These are phyloP conservation scores for Pisolithus albus DNA, from an alignment of 768 basidiomycete species.

Conservation along the genomic window DNA sequence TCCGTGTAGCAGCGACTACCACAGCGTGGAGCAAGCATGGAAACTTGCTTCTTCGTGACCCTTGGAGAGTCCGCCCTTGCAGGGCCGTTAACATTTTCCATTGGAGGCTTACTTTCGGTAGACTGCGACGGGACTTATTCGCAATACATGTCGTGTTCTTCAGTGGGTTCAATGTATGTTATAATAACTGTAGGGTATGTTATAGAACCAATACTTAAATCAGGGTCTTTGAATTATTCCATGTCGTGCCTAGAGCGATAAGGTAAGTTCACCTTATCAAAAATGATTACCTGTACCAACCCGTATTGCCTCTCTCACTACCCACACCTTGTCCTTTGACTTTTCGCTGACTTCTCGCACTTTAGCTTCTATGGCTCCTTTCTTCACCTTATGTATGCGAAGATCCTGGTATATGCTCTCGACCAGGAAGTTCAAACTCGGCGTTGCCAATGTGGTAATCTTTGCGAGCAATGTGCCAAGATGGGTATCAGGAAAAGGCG, in stretches of 20 bases:
- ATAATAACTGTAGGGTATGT: too few relatives aligned
- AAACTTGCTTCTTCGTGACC: constrained; percentile 28
- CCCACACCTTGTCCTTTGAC: constrained; percentile 66
- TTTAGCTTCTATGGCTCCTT: constrained; percentile 79
- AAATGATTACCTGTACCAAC: background rate
- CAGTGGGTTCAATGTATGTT: too few relatives aligned
- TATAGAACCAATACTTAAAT: too few relatives aligned
- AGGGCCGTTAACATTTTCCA: background rate
- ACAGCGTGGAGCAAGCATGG: constrained; percentile 31
- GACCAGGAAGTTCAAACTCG: constrained; percentile 59
- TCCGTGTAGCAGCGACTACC: constrained; percentile 22
- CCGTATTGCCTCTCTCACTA: constrained; percentile 39
- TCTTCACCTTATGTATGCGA: constrained; percentile 65
- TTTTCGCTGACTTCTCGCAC: constrained; percentile 72
- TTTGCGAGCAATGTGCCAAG: constrained; percentile 55
- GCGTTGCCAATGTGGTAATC: constrained; percentile 52
- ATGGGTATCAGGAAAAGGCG: constrained; percentile 62
- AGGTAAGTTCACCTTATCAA: background rate
- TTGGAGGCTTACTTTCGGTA: too few relatives aligned
- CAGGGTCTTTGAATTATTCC: background rate
- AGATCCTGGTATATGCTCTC: constrained; percentile 70
- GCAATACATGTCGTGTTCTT: too few relatives aligned
- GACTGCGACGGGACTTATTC: too few relatives aligned
- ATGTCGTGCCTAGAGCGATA: constrained; percentile 6
- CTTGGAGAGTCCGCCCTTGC: background rate